phyloP scores from a whole-genome alignment of 192 early-diverging fungal species.

The Geranomyces variabilis region DNA sequence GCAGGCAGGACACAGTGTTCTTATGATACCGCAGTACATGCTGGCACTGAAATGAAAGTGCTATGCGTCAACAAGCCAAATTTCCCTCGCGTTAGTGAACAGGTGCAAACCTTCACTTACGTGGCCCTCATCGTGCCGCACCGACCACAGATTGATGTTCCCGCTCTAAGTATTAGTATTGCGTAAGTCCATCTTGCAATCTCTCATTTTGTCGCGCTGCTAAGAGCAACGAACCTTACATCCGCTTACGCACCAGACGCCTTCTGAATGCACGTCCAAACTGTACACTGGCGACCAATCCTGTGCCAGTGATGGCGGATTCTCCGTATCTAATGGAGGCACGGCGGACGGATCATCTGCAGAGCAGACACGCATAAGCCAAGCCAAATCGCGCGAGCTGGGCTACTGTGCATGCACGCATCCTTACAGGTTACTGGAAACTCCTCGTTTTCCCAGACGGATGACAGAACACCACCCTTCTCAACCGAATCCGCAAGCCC shows the following conservation, averaged over 20 bases:
- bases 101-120: too few relatives aligned
- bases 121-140: conserved; percentile 93
- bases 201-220: not conserved
- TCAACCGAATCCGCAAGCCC: conserved; percentile 83
- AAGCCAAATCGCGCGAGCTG: too few relatives aligned
- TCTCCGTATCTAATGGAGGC: conserved; percentile 16
- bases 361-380: not conserved
- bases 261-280: conserved; percentile 91
- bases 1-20: conserved; percentile 81
- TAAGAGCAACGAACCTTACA: conserved; percentile 52
- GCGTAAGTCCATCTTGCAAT: not conserved
- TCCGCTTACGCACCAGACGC: conserved; percentile 80
- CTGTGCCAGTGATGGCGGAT: not conserved
- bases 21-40: conserved; percentile 81
- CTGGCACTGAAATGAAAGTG: conserved; percentile 56
- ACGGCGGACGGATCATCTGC: not conserved
- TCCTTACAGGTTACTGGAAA: conserved; percentile 43
- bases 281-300: conserved; percentile 89
- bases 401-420: conserved; percentile 11
- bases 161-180: conserved; percentile 61
- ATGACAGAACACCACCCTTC: conserved; percentile 73
- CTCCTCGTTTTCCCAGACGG: conserved; percentile 88
- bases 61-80: not conserved
- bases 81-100: not conserved
- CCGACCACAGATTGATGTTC: conserved; percentile 80